Conservation (phyloP, 805 yeast species). For the Vanderwaltozyma verrucispora region DNA sequence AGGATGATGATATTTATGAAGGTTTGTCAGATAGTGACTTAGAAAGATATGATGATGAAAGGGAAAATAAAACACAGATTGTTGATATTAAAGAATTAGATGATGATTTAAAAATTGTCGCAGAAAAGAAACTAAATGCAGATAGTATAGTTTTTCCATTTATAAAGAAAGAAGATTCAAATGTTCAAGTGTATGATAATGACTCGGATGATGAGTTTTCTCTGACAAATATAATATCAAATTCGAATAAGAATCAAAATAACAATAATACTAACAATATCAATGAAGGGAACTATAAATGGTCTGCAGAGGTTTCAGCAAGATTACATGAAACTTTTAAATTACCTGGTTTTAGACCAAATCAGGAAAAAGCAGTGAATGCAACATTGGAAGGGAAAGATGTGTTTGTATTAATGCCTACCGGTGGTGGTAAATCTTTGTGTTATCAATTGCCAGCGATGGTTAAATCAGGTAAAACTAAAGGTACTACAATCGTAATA, state of each 20-base stretch:
- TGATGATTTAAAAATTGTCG: conserved; percentile 26
- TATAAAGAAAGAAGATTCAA: conserved; percentile 8
- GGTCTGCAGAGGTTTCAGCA: conserved; percentile 59
- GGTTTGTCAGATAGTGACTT: conserved; percentile 28
- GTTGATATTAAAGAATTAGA: conserved; percentile 22
- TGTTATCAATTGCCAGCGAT: conserved; percentile 95
- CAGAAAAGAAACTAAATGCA: conserved; percentile 22
- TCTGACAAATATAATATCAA: conserved; percentile 9
- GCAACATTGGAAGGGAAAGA: conserved; percentile 70
- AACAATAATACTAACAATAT: too few species aligned
- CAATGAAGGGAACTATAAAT: conserved; percentile 24
- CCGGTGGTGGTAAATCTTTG: conserved; percentile 96
- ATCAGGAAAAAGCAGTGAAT: conserved; percentile 80
- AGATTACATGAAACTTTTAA: conserved; percentile 53
- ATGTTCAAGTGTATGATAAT: conserved; percentile 4
- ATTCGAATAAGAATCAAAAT: conserved; percentile 2
- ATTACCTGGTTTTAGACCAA: conserved; percentile 57
- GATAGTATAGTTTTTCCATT: conserved; percentile 5
- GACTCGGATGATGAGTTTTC: conserved; percentile 21
- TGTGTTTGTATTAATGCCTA: conserved; percentile 94
- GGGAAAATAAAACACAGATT: conserved; percentile 22
- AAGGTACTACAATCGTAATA: conserved; percentile 82
- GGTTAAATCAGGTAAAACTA: conserved; percentile 59
- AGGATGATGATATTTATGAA: conserved; percentile 19
- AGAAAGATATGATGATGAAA: conserved; percentile 28